Percentiles rank a stretch among this genome's conserved stretches.
Conservation (phyloP, 2,329 filamentous ascomycete genomes). For the Fusarium sp. region DNA sequence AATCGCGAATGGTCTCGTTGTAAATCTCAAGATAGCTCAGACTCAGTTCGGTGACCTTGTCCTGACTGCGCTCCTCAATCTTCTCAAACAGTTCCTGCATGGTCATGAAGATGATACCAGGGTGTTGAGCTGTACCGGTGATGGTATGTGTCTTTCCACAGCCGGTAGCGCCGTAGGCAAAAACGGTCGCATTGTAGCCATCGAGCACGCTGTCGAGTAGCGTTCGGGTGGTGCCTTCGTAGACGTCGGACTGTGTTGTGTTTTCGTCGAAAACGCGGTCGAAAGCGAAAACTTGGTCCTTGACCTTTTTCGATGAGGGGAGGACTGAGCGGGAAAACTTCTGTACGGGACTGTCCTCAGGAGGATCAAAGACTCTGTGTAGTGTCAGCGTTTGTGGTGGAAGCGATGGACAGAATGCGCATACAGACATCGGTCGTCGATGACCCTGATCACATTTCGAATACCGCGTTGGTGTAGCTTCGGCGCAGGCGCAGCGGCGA, state of each 20-base stretch:
- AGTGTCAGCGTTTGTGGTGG: constrained; percentile 29
- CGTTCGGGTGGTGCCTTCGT: constrained; percentile 88
- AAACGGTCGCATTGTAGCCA: constrained; percentile 98
- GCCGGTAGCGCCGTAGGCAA: constrained; percentile 96
- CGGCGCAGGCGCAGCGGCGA: constrained; percentile 86
- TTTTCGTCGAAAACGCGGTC: constrained; percentile 98
- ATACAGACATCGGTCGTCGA: constrained; percentile 96
- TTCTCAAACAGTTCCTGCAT: constrained; percentile 99
- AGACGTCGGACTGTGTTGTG: constrained; percentile 90
- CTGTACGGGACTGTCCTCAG: constrained; percentile 92
- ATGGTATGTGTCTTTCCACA: constrained; percentile 99
- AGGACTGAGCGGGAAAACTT: constrained; percentile 86
- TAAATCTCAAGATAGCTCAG: constrained; percentile 98
- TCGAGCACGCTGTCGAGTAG: constrained; percentile 96
- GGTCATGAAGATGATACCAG: constrained; percentile 97
- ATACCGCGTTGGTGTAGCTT: constrained; percentile 89
- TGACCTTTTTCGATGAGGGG: constrained; percentile 87
- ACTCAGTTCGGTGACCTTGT: constrained; percentile 90
- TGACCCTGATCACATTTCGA: constrained; percentile 91
- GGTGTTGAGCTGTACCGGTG: constrained; percentile 88
- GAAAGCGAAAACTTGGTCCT: constrained; percentile 97
- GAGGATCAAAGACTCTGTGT: constrained; percentile 91
- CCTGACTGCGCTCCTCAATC: constrained; percentile 84
- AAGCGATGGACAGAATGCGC: constrained; percentile 49
- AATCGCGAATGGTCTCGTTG: constrained; percentile 97